Evolutionary conservation across 345 rosid genomes (phyloP), one percentile per base, ranked within the genome.

Genomic region (Rhodamnia rubescens): DNA sequence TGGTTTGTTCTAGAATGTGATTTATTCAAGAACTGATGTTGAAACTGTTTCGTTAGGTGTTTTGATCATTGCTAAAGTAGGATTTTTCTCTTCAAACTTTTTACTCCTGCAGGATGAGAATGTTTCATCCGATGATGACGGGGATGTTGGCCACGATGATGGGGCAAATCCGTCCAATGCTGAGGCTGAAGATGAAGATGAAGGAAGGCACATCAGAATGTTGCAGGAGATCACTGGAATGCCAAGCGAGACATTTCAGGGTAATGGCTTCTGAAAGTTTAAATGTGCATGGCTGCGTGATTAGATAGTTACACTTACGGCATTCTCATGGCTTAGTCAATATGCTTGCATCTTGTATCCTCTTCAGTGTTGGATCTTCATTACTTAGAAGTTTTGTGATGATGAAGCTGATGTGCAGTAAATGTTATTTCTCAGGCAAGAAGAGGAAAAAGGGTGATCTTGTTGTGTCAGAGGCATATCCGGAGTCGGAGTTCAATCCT

Each of bases 401-500:
- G 36, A 9, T 64, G 32, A 42, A 83, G 26, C 61, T 85, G 85
- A 88, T 81, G 51, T 82, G 44, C 83, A 53, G 53, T 47, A 53
- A 59, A 61, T 47, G 20, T 82, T 32, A 53, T 84, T 89, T 53
- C 69, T 32, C 86, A 95, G 99, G 94, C 22, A 93, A 89, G 90
- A 92, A 90, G 88, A 92, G 88, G 88, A 92, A 86, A 59, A 95
- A 89, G 85, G 82, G 89, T 78, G 88, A 82, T 85, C 42, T 69
- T 69, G 90, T 94, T 85, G 83, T 92, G 57, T 92, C 96, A 7
- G 99, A 93, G 91, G 92, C 92, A 26, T 94, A 95, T 90, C 98
- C 98, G 40, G 99, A 96, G 88, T 96, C 98, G 42, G 99, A 96
- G 89, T 95, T 90, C 87, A 93, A 97, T 86, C 99, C 99, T 8